A percentile compares a stretch with the other conserved stretches of the same genome.
Evolutionary conservation across 2,329 filamentous ascomycete species (phyloP).

Genomic region (Alternaria tenuissima): DNA sequence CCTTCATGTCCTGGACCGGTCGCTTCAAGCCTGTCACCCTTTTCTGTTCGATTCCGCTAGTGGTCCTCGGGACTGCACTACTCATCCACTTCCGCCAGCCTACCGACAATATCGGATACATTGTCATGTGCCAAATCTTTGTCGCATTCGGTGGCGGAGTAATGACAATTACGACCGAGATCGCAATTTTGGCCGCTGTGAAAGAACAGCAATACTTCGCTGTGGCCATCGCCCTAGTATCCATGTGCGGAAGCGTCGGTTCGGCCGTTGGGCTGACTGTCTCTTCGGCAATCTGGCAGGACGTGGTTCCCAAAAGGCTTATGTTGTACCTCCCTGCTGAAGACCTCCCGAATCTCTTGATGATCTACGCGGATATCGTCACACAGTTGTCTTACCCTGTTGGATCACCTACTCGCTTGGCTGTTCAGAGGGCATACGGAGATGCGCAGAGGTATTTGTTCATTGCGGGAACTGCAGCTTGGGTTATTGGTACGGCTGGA

Average conservation of each 20-base stretch:
- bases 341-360: constrained; percentile 42
- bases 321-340: constrained; percentile 55
- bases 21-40: constrained; percentile 34
- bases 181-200: constrained; percentile 33
- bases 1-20: constrained; percentile 33
- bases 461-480: constrained; percentile 36
- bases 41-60: constrained; percentile 36
- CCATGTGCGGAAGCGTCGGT: constrained; percentile 68
- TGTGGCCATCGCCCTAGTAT: constrained; percentile 37
- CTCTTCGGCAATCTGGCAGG: constrained; percentile 69
- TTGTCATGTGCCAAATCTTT: constrained; percentile 49
- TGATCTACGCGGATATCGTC: constrained; percentile 61
- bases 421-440: constrained; percentile 45
- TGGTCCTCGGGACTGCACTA: constrained; percentile 39
- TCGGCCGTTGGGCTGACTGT: constrained; percentile 57
- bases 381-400: constrained; percentile 62
- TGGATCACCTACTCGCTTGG: constrained; percentile 57
- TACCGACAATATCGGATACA: constrained; percentile 40
- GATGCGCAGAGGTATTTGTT: constrained; percentile 43
- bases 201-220: constrained; percentile 28
- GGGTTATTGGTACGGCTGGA: constrained; percentile 41
- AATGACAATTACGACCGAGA: constrained; percentile 38
- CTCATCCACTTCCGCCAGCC: constrained; percentile 46
- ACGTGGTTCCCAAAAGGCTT: constrained; percentile 62
- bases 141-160: constrained; percentile 37